Evolutionary conservation across 129 eudicot genomes (phyloP), one percentile per base, ranked within the genome.

Genomic region (Cynara cardunculus): DNA sequence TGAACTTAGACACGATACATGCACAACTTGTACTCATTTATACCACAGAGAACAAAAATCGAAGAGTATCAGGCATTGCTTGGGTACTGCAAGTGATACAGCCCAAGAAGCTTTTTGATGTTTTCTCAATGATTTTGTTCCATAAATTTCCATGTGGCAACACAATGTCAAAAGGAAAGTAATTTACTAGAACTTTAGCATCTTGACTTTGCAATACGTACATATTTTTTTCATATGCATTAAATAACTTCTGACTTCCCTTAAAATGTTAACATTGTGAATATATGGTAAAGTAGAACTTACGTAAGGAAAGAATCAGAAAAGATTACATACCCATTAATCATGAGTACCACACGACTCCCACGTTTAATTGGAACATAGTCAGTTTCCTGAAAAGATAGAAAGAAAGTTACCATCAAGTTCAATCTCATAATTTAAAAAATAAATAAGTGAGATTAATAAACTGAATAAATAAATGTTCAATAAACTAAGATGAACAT

Each of bases 321-420:
- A 69, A 37, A 30, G 68, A 78, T 62, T 31, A 78, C 87, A 80
- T 87, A 92, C 98, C 98, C 98, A 82, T 94, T 94, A 46, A 92
- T 87, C 98, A 92, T 85, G 82, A 94, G 86, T 72, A 92, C 92
- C 46, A 94, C 96, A 74, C 90, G 88, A 82, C 93, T 90, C 76
- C 98, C 98, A 32, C 96, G 92, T 74, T 89, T 90, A 25, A 94
- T 94, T 59, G 97, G 97, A 80, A 94, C 96, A 85, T 90, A 94
- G 76, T 86, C 81, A 59, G 94, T 94, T 76, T 94, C 98, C 98
- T 94, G 88, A 83, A 86, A 85, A 77, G 53, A 41, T 22, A 53
- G 77, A 75, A 31, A 46, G 64, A 26, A 56, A 66, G 65, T 64
- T 69, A 79, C 59, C 34, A 74, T 32, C 19, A 53, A 81, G 24